Base-by-base conservation (phyloP, 2,329 filamentous ascomycete species). In the Colletotrichum lentis region DNA sequence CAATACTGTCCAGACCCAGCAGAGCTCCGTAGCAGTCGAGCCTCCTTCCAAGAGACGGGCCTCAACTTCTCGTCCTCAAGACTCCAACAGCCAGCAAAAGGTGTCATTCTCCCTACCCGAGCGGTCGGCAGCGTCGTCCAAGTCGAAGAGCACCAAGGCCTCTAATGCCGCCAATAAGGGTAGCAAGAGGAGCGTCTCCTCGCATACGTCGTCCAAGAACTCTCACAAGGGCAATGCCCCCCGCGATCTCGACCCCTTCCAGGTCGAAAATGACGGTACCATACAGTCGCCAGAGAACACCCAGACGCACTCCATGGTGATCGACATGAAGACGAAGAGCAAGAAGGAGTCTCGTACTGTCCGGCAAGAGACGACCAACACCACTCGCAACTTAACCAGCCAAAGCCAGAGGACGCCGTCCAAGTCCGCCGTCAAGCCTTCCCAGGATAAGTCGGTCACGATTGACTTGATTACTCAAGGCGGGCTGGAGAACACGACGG, bases 71-170 rank as follows among this genome's bases (percentile, higher is more conserved):
- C 58, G 60, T 50, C 37, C 52, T 14, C 64, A 46, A 27, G 67
- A 70, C 35, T 56, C 60, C 41, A 58, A 60, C 11, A 61, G 61
- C 27, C 74, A 75, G 22, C 78, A 79, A 31, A 81, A 80, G 69
- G 80, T 81, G 46, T 79, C 80, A 16, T 82, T 82, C 66, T 77
- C 80, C 2, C 74, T 82, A 11, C 80, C 81, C 4, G 77, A 78
- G 50, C 77, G 76, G 59, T 72, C 77, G 2, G 73, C 74, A 0
- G 72, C 72, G 39, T 74, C 65, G 22, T 27, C 43, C 24, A 71
- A 70, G 22, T 41, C 47, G n/a, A 71, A 70, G 31, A 73, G 66
- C 57, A 74, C 76, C 71, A 73, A 59, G 54, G 65, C 67, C 58
- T 75, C 77, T 59, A 78, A 78, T 37, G 65, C 77, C 11, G 79